Conservation (phyloP, 345 rosid genomes). For the Lepidium aucheri region DNA sequence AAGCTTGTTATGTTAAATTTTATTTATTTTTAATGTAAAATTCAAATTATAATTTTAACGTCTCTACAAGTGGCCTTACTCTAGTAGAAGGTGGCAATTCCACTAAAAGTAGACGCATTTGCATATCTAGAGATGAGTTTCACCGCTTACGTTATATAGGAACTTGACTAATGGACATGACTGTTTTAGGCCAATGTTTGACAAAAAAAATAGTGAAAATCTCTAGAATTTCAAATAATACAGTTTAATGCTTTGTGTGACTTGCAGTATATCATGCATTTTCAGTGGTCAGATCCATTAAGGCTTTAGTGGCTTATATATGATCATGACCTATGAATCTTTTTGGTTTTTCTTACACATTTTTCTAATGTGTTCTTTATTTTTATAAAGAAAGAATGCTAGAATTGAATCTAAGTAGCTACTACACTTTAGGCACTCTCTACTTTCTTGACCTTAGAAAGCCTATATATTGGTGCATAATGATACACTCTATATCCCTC, state of each 20-base stretch:
- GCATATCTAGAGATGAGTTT: no score
- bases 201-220: no score
- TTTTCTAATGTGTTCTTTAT: background rate
- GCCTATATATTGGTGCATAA: constrained; percentile 1
- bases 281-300: background rate
- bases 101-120: no score
- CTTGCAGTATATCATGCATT: background rate
- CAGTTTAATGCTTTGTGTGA: background rate
- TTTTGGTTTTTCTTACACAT: background rate
- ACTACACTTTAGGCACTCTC: background rate
- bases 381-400: background rate
- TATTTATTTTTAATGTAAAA: no score
- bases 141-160: no score
- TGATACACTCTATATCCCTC: background rate
- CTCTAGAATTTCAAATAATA: no score
- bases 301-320: constrained; percentile 6
- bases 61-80: no score
- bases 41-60: no score
- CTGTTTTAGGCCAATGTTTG: no score
- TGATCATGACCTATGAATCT: background rate
- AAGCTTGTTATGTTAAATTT: no score
- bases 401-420: background rate
- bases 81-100: no score
- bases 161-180: no score
- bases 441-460: background rate